Conservation (phyloP, 768 basidiomycete genomes). For the Amanita rubescens region DNA sequence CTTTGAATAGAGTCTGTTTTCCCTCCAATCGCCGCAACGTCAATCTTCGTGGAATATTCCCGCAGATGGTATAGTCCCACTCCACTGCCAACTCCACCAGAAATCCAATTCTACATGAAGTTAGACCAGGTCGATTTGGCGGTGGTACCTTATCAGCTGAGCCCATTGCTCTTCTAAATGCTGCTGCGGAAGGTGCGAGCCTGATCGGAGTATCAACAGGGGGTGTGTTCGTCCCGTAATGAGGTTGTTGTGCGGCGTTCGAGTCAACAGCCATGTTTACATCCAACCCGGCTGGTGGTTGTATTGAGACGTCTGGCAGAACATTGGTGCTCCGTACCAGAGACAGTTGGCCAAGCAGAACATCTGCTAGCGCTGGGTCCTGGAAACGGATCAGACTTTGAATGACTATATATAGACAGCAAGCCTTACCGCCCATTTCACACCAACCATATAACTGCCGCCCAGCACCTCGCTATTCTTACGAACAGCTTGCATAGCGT, state of each 20-base stretch:
- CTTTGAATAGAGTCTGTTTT: conserved; percentile 20
- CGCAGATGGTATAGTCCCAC: neutral
- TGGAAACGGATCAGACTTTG: conserved; percentile 19
- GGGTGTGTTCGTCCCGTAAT: conserved; percentile 24
- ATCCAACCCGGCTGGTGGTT: conserved; percentile 15
- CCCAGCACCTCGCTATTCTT: conserved; percentile 77
- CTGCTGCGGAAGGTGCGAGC: conserved; percentile 65
- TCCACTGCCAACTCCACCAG: neutral
- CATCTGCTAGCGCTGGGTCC: conserved; percentile 58
- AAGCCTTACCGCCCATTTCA: conserved; percentile 72
- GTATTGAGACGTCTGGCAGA: conserved; percentile 11
- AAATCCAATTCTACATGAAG: conserved; percentile 5
- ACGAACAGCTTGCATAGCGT: conserved; percentile 71
- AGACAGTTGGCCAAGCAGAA: conserved; percentile 36
- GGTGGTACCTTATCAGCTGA: conserved; percentile 10
- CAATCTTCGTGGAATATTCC: neutral
- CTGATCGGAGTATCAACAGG: conserved; percentile 63
- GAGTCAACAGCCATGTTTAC: conserved; percentile 44
- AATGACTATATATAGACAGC: neutral
- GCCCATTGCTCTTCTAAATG: conserved; percentile 47
- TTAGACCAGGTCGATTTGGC: conserved; percentile 1
- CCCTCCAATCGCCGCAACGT: neutral
- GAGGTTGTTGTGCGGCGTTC: conserved; percentile 9
- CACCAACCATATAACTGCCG: conserved; percentile 78
- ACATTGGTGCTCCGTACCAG: conserved; percentile 12